Percentiles rank a stretch among this genome's conserved stretches.
Evolutionary conservation across 345 rosid genomes (phyloP).

Genomic region (Hypericum perforatum): DNA sequence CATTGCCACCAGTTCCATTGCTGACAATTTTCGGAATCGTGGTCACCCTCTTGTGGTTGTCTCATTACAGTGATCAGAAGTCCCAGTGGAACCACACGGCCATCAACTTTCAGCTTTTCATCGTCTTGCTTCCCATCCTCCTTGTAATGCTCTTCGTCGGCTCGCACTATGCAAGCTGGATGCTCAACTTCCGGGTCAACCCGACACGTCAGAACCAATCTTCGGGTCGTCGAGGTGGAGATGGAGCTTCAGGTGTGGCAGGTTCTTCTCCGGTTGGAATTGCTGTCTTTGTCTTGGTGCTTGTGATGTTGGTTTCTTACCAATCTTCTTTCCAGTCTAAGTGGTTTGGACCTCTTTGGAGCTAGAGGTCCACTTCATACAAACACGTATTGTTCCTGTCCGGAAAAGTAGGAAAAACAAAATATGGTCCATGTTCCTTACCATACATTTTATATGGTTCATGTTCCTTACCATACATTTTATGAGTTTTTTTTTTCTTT

Average conservation of each 20-base stretch:
- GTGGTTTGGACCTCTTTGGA: constrained; percentile 36
- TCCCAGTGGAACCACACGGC: constrained; percentile 23
- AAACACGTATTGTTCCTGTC: too few species aligned
- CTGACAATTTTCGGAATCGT: constrained; percentile 42
- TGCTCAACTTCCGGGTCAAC: constrained; percentile 9
- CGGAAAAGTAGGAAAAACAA: too few species aligned
- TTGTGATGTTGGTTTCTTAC: constrained; percentile 36
- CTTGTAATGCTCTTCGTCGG: constrained; percentile 21
- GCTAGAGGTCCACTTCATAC: background rate
- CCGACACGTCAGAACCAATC: too few species aligned
- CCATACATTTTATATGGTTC: too few species aligned
- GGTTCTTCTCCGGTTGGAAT: constrained; percentile 37
- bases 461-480: too few species aligned
- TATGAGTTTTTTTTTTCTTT: too few species aligned
- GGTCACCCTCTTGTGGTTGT: constrained; percentile 33
- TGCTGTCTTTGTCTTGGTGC: constrained; percentile 26
- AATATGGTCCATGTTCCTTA: too few species aligned
- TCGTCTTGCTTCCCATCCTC: constrained; percentile 30
- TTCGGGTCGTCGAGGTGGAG: too few species aligned
- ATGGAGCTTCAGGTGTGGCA: background rate
- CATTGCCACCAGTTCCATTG: constrained; percentile 33
- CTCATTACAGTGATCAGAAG: constrained; percentile 20
- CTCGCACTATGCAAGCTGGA: constrained; percentile 14
- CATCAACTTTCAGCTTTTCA: constrained; percentile 28
- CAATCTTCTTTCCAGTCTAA: constrained; percentile 45